Evolutionary conservation across 2,329 filamentous ascomycete species (phyloP).

Genomic region (Arthrobotrys conoides): DNA sequence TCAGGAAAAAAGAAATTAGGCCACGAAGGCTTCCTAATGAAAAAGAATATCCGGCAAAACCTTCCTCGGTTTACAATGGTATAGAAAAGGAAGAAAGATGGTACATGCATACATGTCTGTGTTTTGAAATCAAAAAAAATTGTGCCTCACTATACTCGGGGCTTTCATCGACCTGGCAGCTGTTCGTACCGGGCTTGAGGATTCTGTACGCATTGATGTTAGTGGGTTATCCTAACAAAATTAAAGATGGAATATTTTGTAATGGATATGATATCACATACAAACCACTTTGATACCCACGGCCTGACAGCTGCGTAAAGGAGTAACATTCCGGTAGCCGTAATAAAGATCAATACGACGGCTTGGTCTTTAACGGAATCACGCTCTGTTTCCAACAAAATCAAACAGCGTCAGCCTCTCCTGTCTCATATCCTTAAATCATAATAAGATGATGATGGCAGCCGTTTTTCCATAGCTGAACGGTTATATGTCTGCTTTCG

Average conservation of each 20-base stretch:
- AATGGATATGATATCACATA: conserved; percentile 67
- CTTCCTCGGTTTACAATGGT: not conserved
- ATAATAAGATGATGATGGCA: not conserved
- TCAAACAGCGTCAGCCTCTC: not conserved
- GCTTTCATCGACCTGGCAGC: conserved; percentile 36
- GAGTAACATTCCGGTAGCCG: conserved; percentile 74
- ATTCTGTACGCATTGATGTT: conserved; percentile 22
- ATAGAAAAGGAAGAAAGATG: not conserved
- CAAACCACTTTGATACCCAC: conserved; percentile 69
- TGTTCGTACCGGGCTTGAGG: conserved; percentile 48
- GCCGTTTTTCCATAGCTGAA: conserved; percentile 5
- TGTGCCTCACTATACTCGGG: not conserved
- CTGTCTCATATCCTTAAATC: not conserved
- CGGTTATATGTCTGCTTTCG: conserved; percentile 11
- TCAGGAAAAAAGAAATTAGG: not conserved
- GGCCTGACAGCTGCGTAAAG: conserved; percentile 75
- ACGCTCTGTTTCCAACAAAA: conserved; percentile 69
- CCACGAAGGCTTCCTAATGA: no score
- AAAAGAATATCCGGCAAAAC: not conserved
- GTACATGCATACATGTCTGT: not conserved
- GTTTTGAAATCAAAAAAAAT: not conserved
- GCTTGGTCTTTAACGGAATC: conserved; percentile 78
- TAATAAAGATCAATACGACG: conserved; percentile 77
- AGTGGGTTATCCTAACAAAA: not conserved
- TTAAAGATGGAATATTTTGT: not conserved